These are phyloP conservation scores for Sarcodon sp. DNA, from an alignment of 768 basidiomycete species.

Conservation along the genomic window DNA sequence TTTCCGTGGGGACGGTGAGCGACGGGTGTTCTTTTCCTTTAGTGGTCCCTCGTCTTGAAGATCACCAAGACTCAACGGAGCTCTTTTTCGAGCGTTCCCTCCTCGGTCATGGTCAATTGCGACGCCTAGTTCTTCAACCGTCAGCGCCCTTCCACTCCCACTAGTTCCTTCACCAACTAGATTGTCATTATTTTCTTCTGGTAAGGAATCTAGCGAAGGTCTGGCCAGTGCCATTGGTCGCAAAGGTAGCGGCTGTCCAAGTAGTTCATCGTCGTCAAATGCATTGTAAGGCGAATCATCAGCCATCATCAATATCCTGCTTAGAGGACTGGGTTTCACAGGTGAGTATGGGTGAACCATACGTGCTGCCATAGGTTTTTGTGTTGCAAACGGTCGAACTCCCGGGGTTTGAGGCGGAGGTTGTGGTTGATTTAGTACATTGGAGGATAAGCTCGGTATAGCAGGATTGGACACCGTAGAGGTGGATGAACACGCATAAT, in stretches of 20 bases:
- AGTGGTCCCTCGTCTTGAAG: conserved; percentile 28
- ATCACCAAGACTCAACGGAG: neutral
- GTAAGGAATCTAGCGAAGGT: conserved; percentile 9
- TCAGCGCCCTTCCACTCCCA: conserved; percentile 9
- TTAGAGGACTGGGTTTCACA: conserved; percentile 67
- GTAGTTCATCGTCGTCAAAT: neutral
- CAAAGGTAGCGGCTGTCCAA: conserved; percentile 4
- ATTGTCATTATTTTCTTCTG: conserved; percentile 7
- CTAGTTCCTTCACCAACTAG: conserved; percentile 5
- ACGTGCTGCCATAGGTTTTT: conserved; percentile 53
- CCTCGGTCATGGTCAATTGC: conserved; percentile 7
- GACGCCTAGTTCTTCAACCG: conserved; percentile 28
- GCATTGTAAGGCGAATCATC: conserved; percentile 24
- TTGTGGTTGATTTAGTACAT: conserved; percentile 1
- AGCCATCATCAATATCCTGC: conserved; percentile 62
- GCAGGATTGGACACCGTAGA: neutral
- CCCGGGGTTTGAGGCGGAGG: conserved; percentile 1
- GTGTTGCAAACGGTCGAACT: conserved; percentile 46
- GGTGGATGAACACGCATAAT: neutral
- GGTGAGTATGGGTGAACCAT: conserved; percentile 81
- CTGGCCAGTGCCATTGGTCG: conserved; percentile 7
- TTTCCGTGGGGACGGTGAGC: conserved; percentile 14
- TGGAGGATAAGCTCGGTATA: neutral
- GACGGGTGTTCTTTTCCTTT: conserved; percentile 31
- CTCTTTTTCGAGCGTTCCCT: neutral